These are phyloP conservation scores for Chamaecrista fasciculata DNA, from an alignment of 306 rosid species.

Conservation along the genomic window DNA sequence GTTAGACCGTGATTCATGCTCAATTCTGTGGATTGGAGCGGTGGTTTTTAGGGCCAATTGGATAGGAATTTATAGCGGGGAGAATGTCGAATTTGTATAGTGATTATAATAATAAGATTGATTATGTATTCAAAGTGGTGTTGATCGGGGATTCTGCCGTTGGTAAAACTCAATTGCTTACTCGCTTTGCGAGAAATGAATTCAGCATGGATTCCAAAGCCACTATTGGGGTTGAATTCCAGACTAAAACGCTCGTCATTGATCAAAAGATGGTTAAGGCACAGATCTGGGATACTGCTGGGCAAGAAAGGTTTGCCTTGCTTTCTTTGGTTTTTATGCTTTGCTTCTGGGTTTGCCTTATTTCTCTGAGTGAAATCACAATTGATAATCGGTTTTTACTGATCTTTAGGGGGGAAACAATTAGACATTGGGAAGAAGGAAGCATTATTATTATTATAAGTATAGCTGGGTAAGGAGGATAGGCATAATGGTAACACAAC, in stretches of 20 bases:
- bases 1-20: neutral
- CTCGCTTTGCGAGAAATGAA: slow-evolving; percentile 73
- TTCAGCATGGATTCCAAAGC: slow-evolving; percentile 78
- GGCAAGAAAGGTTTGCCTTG: slow-evolving; percentile 74
- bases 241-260: slow-evolving; percentile 75
- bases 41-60: slow-evolving; percentile 12
- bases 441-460: neutral
- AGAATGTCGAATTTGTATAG: slow-evolving; percentile 80
- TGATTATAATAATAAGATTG: slow-evolving; percentile 73
- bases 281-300: slow-evolving; percentile 94
- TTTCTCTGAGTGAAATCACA: neutral
- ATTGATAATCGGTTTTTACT: no score
- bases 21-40: slow-evolving; percentile 5
- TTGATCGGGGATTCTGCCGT: slow-evolving; percentile 94
- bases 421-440: neutral
- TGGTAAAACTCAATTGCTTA: slow-evolving; percentile 82
- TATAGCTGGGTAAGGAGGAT: neutral
- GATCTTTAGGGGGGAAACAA: neutral
- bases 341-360: neutral
- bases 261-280: slow-evolving; percentile 79
- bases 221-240: slow-evolving; percentile 90
- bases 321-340: neutral
- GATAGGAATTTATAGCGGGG: neutral
- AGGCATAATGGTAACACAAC: neutral
- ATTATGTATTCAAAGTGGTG: slow-evolving; percentile 89